phyloP scores from a whole-genome alignment of 2,329 filamentous ascomycete species.

The Trichoderma sp. region DNA sequence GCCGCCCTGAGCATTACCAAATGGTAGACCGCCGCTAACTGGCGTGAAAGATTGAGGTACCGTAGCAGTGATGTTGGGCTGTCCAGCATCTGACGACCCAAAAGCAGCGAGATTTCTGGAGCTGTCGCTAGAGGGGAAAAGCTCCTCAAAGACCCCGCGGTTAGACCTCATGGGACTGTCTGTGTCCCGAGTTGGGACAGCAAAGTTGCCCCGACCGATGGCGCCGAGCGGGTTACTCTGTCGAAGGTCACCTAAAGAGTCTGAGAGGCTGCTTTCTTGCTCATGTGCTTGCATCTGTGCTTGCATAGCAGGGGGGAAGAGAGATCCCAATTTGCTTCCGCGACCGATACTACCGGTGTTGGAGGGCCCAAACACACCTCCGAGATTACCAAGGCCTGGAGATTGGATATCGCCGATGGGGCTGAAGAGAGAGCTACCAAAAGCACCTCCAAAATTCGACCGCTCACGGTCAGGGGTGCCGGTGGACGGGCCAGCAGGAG shows the following conservation, averaged over 20 bases:
- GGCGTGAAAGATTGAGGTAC: constrained; percentile 41
- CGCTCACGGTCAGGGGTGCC: constrained; percentile 69
- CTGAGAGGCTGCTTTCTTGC: constrained; percentile 60
- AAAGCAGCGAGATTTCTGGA: constrained; percentile 41
- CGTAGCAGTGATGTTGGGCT: constrained; percentile 38
- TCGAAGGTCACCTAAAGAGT: constrained; percentile 60
- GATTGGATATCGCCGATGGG: constrained; percentile 78
- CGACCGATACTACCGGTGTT: constrained; percentile 69
- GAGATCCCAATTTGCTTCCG: constrained; percentile 77
- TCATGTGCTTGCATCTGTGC: constrained; percentile 81
- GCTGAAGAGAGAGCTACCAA: constrained; percentile 80
- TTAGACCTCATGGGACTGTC: constrained; percentile 60
- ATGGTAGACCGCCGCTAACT: constrained; percentile 39
- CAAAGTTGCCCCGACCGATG: constrained; percentile 65
- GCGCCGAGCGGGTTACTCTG: constrained; percentile 65
- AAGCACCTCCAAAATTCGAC: constrained; percentile 57
- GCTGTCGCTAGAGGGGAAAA: constrained; percentile 47
- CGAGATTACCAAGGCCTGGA: constrained; percentile 67
- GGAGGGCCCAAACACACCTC: constrained; percentile 68
- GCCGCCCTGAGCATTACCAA: constrained; percentile 40
- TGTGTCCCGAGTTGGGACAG: constrained; percentile 55
- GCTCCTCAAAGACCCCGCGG: constrained; percentile 59
- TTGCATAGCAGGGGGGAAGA: constrained; percentile 89
- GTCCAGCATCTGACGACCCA: constrained; percentile 42
- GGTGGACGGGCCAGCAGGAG: constrained; percentile 57